These are phyloP conservation scores for Barnettozyma sucrosica DNA, from an alignment of 805 yeast genomes.

Conservation along the genomic window DNA sequence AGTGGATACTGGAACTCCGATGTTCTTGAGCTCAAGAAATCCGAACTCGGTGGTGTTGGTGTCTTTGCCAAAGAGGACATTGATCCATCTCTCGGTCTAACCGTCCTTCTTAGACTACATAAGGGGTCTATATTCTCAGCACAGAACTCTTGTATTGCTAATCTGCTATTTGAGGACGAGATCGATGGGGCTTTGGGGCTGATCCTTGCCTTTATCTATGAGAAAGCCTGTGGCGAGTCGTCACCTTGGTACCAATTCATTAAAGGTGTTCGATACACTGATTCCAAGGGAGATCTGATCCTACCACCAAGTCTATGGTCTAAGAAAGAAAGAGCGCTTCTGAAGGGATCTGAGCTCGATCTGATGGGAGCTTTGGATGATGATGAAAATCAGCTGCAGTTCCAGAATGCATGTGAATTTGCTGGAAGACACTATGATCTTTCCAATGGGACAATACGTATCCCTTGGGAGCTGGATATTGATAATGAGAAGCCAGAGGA, in stretches of 20 bases:
- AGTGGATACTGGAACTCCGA: constrained; percentile 50
- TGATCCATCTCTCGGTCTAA: constrained; percentile 25
- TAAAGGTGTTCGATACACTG: constrained; percentile 37
- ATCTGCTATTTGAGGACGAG: constrained; percentile 54
- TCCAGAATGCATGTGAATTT: constrained; percentile 31
- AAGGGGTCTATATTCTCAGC: constrained; percentile 53
- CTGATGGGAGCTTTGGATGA: constrained; percentile 53
- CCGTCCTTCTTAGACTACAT: constrained; percentile 49
- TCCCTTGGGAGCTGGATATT: constrained; percentile 29
- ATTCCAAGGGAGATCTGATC: constrained; percentile 28
- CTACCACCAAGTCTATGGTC: constrained; percentile 68
- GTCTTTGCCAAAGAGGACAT: constrained; percentile 52
- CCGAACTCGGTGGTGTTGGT: constrained; percentile 63
- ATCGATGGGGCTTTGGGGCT: constrained; percentile 63
- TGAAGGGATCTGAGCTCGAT: constrained; percentile 57
- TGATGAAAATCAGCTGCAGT: constrained; percentile 35
- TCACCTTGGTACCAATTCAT: constrained; percentile 84
- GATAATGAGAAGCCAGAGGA: constrained; percentile 24
- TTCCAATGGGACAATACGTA: constrained; percentile 21
- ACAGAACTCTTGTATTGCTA: constrained; percentile 56
- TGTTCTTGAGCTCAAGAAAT: constrained; percentile 37
- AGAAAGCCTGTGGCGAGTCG: constrained; percentile 43
- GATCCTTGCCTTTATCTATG: constrained; percentile 68
- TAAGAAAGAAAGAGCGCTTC: constrained; percentile 36
- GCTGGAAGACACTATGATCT: constrained; percentile 25